These are phyloP conservation scores for Coemansia sp. DNA, from an alignment of 192 early-diverging fungal species.

Conservation along the genomic window DNA sequence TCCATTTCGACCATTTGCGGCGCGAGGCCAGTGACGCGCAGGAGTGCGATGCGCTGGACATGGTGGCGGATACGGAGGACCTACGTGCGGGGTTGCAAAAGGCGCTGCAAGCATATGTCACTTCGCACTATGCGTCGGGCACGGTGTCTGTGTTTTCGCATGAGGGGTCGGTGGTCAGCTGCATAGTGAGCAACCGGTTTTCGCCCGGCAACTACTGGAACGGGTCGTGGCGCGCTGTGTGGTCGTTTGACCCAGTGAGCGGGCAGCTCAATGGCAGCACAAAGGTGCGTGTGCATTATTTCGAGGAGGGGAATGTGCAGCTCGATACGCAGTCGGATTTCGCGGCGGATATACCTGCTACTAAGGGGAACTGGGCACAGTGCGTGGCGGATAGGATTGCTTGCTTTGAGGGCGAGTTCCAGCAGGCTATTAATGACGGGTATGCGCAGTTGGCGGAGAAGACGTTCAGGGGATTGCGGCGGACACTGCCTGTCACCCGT, in stretches of 20 bases:
- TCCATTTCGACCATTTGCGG: constrained; percentile 82
- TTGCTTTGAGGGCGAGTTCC: constrained; percentile 79
- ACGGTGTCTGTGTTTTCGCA: constrained; percentile 60
- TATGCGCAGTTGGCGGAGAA: constrained; percentile 81
- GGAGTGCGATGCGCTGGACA: not conserved
- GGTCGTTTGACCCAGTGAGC: constrained; percentile 67
- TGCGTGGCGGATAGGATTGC: constrained; percentile 69
- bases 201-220: constrained; percentile 97
- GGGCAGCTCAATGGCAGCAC: constrained; percentile 70
- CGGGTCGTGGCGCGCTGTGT: constrained; percentile 90
- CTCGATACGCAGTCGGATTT: constrained; percentile 79
- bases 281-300: constrained; percentile 93
- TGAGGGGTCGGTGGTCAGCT: constrained; percentile 42
- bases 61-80: constrained; percentile 11
- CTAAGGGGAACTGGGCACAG: constrained; percentile 41
- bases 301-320: constrained; percentile 99
- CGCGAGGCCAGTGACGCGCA: constrained; percentile 53
- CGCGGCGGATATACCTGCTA: constrained; percentile 18
- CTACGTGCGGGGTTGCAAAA: constrained; percentile 64
- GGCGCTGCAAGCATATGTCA: constrained; percentile 65
- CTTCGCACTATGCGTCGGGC: constrained; percentile 83
- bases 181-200: constrained; percentile 89
- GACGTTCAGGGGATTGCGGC: constrained; percentile 90
- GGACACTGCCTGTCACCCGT: constrained; percentile 88
- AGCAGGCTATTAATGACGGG: constrained; percentile 81